Evolutionary conservation across 2,329 filamentous ascomycete genomes (phyloP).

Genomic region (Penicillium sp.): DNA sequence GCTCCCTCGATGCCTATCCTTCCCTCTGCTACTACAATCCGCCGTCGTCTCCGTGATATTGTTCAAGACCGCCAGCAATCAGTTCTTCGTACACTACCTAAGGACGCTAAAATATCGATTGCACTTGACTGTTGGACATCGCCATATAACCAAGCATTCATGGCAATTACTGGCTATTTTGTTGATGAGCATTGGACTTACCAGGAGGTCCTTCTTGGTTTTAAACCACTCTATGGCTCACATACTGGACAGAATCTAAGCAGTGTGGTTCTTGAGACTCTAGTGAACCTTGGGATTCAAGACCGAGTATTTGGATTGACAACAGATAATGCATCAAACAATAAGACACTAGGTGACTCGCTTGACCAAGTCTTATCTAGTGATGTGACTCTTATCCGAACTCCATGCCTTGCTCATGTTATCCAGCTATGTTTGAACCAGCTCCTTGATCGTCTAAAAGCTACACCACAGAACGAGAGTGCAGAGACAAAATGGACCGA

Average conservation of each 20-base stretch:
- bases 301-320: constrained; percentile 3
- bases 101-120: background rate
- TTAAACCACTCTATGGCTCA: background rate
- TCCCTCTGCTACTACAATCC: background rate
- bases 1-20: background rate
- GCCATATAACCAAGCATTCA: background rate
- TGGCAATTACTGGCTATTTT: constrained; percentile 3
- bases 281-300: background rate
- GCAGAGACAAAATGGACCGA: background rate
- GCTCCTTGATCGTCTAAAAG: constrained; percentile 3
- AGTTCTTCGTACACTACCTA: background rate
- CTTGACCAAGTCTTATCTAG: background rate
- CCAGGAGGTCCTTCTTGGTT: background rate
- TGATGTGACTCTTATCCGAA: background rate
- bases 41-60: background rate
- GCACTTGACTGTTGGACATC: constrained; percentile 2
- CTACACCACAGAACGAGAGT: background rate
- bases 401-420: constrained; percentile 5
- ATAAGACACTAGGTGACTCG: background rate
- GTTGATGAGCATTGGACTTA: background rate
- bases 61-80: background rate
- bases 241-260: background rate
- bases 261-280: background rate
- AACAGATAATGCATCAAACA: too few relatives aligned
- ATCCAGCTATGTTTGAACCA: constrained; percentile 4